A percentile compares a stretch with the other conserved stretches of the same genome.
Conservation (phyloP, 306 rosid genomes). For the Senna tora region DNA sequence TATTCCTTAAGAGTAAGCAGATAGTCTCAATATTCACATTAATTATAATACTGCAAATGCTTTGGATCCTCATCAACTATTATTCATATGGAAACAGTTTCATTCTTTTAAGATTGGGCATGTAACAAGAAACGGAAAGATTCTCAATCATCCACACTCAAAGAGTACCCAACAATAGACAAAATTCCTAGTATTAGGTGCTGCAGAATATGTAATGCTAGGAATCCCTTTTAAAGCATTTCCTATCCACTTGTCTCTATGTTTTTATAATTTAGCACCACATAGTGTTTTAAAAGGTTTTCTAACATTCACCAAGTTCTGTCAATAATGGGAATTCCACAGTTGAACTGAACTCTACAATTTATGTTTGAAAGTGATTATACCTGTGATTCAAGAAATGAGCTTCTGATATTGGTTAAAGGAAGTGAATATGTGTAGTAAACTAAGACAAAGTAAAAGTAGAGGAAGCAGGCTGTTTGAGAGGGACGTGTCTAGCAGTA, state of each 20-base stretch:
- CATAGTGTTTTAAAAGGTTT: no score
- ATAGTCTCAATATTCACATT: background rate
- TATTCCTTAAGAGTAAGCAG: background rate
- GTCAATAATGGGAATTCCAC: background rate
- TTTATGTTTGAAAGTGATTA: background rate
- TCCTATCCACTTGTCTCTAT: background rate
- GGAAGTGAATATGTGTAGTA: no score
- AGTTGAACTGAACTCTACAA: background rate
- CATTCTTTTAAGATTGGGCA: background rate
- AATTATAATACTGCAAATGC: background rate
- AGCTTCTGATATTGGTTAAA: no score
- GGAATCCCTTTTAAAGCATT: background rate
- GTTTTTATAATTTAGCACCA: no score
- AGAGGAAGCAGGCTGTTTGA: slow-evolving; percentile 50
- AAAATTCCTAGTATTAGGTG: no score
- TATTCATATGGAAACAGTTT: background rate
- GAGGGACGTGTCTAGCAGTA: slow-evolving; percentile 37
- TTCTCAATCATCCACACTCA: slow-evolving; percentile 14
- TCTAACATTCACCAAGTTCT: no score
- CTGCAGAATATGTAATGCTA: background rate
- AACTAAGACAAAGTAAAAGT: slow-evolving; percentile 40
- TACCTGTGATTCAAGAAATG: background rate
- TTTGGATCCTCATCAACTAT: background rate
- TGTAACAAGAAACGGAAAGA: background rate
- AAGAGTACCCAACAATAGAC: slow-evolving; percentile 7